phyloP scores from a whole-genome alignment of 345 rosid genomes.

The Populus nigra region DNA sequence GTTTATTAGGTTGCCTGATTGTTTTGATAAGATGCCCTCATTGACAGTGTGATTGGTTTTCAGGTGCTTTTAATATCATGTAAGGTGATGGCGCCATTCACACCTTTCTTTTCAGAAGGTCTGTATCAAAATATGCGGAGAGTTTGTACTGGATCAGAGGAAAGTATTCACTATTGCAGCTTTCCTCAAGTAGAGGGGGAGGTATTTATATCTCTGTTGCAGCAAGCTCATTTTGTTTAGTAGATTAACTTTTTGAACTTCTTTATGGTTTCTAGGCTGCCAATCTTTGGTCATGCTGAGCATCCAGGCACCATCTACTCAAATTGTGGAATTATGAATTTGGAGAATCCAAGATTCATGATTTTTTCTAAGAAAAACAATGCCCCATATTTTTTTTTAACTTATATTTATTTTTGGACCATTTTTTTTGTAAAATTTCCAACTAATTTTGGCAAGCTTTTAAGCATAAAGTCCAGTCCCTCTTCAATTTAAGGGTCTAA shows the following conservation, averaged over 20 bases:
- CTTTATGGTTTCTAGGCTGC: not conserved
- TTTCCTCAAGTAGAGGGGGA: constrained; percentile 78
- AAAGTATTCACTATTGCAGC: constrained; percentile 83
- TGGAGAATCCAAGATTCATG: not conserved
- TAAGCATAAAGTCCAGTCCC: not conserved
- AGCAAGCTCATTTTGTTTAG: not conserved
- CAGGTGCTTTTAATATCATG: constrained; percentile 95
- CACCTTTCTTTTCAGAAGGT: constrained; percentile 96
- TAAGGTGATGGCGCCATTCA: constrained; percentile 95
- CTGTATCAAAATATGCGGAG: constrained; percentile 93
- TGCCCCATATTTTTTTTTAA: not conserved
- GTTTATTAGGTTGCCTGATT: not conserved
- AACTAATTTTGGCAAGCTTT: not conserved
- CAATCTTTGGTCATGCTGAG: not conserved
- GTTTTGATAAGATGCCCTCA: not conserved
- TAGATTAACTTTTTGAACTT: not conserved
- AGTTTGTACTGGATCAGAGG: constrained; percentile 64
- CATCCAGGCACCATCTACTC: not conserved
- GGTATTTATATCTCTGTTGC: constrained; percentile 39
- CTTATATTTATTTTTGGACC: not conserved
- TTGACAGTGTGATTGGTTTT: constrained; percentile 16
- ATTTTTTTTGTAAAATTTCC: not conserved
- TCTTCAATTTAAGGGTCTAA: too few species aligned
- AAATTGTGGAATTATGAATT: not conserved
- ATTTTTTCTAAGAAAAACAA: not conserved